Evolutionary conservation across 352 stramenopile genomes (phyloP).

Genomic region (Phytophthora megakarya): DNA sequence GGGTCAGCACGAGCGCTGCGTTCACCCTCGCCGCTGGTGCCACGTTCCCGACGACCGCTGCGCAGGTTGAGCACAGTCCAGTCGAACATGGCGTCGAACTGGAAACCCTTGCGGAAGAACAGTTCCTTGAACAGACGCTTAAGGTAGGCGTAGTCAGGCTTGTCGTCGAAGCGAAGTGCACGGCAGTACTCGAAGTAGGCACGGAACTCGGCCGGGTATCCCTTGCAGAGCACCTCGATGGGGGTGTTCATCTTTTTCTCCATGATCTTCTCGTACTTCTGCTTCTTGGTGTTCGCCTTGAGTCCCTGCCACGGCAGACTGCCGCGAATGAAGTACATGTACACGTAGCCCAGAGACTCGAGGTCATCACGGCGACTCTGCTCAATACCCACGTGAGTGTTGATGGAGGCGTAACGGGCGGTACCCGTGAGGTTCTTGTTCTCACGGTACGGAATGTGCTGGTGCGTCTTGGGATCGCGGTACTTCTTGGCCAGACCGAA

Average conservation of each 20-base stretch:
- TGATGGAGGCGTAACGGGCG: conserved; percentile 98
- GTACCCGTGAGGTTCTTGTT: conserved; percentile 95
- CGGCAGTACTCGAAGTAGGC: conserved; percentile 97
- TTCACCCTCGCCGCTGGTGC: conserved; percentile 65
- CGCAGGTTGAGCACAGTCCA: conserved; percentile 96
- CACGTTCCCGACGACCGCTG: conserved; percentile 67
- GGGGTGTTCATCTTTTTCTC: conserved; percentile 98
- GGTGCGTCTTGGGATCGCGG: conserved; percentile 86
- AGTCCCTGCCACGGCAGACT: conserved; percentile 98
- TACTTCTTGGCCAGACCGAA: conserved; percentile 93
- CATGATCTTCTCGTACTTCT: conserved; percentile 99
- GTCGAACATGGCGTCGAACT: conserved; percentile 99
- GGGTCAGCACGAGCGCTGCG: conserved; percentile 65
- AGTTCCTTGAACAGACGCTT: conserved; percentile 99
- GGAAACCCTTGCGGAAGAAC: conserved; percentile 98
- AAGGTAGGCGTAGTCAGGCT: conserved; percentile 88
- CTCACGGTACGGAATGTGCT: conserved; percentile 92
- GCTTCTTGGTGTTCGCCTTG: conserved; percentile 94
- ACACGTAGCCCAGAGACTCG: conserved; percentile 96
- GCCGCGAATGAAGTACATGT: conserved; percentile 95
- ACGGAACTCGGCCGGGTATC: conserved; percentile 96
- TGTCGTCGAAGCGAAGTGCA: conserved; percentile 87
- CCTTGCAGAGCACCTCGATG: conserved; percentile 93
- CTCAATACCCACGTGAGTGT: conserved; percentile 98
- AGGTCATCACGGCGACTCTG: conserved; percentile 97